These are phyloP conservation scores for Cyberlindnera xishuangbannaensis DNA, from an alignment of 805 yeast genomes.

Conservation along the genomic window DNA sequence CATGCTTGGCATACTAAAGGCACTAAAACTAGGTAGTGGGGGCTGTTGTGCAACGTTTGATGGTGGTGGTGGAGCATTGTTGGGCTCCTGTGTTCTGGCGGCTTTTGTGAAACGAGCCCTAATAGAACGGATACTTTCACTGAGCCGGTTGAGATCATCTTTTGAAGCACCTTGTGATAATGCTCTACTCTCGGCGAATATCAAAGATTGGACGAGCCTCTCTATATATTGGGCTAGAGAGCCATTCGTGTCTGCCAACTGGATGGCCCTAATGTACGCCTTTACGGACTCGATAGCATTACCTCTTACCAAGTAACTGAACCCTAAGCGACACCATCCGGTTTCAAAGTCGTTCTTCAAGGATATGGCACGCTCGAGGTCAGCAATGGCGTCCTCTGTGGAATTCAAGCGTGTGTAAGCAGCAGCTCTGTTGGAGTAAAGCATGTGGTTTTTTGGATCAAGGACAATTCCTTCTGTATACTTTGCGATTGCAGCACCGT, in stretches of 20 bases:
- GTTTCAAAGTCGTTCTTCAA: slow-evolving; percentile 32
- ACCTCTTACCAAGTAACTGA: slow-evolving; percentile 30
- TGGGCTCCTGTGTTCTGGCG: background rate
- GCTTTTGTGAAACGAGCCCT: slow-evolving; percentile 2
- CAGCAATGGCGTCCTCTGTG: slow-evolving; percentile 32
- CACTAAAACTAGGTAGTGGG: background rate
- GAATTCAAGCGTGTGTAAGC: slow-evolving; percentile 31
- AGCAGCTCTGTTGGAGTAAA: slow-evolving; percentile 37
- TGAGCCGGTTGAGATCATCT: slow-evolving; percentile 8
- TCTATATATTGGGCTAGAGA: slow-evolving; percentile 11
- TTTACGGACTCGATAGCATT: slow-evolving; percentile 31
- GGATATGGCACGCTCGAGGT: slow-evolving; percentile 28
- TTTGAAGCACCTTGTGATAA: slow-evolving; percentile 10
- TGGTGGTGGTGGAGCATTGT: background rate
- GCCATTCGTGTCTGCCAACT: slow-evolving; percentile 13
- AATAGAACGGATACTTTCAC: slow-evolving; percentile 5
- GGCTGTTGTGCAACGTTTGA: background rate
- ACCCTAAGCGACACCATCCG: slow-evolving; percentile 35
- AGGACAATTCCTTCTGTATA: slow-evolving; percentile 32
- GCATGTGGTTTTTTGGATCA: slow-evolving; percentile 29
- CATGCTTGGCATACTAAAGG: background rate
- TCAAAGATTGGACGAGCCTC: slow-evolving; percentile 14
- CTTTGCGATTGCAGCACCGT: slow-evolving; percentile 27
- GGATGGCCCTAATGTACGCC: slow-evolving; percentile 32
- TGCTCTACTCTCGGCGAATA: slow-evolving; percentile 17